Evolutionary conservation across 1,139 yeast genomes (phyloP).

Genomic region (Scheffersomyces titani): DNA sequence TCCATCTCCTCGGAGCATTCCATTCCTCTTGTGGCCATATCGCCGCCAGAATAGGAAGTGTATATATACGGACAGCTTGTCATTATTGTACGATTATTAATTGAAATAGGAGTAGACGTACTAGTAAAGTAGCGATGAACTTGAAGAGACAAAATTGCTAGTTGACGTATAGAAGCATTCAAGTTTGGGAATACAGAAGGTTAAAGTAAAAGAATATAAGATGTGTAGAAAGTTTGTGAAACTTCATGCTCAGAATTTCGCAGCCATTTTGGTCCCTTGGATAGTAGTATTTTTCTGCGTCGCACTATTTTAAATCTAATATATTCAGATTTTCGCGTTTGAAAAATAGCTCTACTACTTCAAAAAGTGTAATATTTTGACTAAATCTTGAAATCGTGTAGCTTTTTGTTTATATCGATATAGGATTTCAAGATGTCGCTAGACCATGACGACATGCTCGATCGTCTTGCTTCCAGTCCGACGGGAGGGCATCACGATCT

Average conservation of each 20-base stretch:
- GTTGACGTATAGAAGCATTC: too few relatives aligned
- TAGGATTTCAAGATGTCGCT: constrained; percentile 19
- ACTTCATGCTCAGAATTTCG: too few relatives aligned
- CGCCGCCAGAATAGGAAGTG: constrained; percentile 33
- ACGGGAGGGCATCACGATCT: constrained; percentile 5
- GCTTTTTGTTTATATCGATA: not conserved
- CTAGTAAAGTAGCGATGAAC: not conserved
- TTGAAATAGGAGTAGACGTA: not conserved
- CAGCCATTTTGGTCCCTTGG: too few relatives aligned
- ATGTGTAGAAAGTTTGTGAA: too few relatives aligned
- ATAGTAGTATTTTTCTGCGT: too few relatives aligned
- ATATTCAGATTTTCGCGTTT: not conserved
- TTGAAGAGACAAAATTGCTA: too few relatives aligned
- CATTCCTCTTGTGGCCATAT: constrained; percentile 38
- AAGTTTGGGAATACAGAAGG: too few relatives aligned
- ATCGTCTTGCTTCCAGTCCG: constrained; percentile 20
- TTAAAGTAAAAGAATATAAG: too few relatives aligned
- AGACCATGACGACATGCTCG: constrained; percentile 30
- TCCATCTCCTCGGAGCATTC: constrained; percentile 5
- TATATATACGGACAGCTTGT: not conserved
- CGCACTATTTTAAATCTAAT: not conserved
- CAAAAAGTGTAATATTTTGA: not conserved
- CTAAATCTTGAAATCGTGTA: too few relatives aligned
- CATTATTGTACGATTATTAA: not conserved
- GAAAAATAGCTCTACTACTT: not conserved